These are phyloP conservation scores for Cladosporium halotolerans DNA, from an alignment of 2,329 filamentous ascomycete species.

Conservation along the genomic window DNA sequence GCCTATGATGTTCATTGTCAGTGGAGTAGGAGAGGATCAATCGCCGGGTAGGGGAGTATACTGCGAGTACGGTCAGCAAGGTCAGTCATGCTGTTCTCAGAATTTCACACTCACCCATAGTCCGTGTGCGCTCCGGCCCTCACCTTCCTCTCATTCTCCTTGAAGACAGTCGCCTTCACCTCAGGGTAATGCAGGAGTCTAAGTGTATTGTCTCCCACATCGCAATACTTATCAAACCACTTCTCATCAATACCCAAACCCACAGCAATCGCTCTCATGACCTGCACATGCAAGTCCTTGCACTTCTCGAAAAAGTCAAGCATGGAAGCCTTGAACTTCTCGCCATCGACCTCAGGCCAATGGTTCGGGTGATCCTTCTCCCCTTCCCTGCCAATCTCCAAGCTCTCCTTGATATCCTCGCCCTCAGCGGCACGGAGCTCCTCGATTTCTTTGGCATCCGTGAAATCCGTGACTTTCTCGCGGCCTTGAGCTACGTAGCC, in stretches of 20 bases:
- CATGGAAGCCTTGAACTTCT: conserved; percentile 67
- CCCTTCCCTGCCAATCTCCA: conserved; percentile 57
- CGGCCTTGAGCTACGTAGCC: conserved; percentile 47
- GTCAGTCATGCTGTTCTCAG: not conserved
- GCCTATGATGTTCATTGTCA: not conserved
- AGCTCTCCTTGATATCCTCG: conserved; percentile 48
- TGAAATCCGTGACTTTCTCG: conserved; percentile 60
- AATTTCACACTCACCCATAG: conserved; percentile 32
- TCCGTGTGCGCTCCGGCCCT: conserved; percentile 69
- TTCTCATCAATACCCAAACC: conserved; percentile 58
- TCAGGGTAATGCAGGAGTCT: conserved; percentile 44
- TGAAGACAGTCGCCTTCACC: conserved; percentile 54
- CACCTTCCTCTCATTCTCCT: conserved; percentile 45
- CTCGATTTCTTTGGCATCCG: conserved; percentile 48
- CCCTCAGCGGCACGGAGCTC: conserved; percentile 43
- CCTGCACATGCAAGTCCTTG: conserved; percentile 67
- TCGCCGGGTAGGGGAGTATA: not conserved
- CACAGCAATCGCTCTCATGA: conserved; percentile 59
- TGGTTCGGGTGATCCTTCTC: conserved; percentile 62
- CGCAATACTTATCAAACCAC: conserved; percentile 73
- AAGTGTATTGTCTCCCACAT: conserved; percentile 61
- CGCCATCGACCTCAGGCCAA: conserved; percentile 63
- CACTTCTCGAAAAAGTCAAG: conserved; percentile 67
- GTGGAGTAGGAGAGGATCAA: not conserved
- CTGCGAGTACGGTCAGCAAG: too few relatives aligned